These are phyloP conservation scores for Akebia trifoliata DNA, from an alignment of 164 flowering plant species.

Conservation along the genomic window DNA sequence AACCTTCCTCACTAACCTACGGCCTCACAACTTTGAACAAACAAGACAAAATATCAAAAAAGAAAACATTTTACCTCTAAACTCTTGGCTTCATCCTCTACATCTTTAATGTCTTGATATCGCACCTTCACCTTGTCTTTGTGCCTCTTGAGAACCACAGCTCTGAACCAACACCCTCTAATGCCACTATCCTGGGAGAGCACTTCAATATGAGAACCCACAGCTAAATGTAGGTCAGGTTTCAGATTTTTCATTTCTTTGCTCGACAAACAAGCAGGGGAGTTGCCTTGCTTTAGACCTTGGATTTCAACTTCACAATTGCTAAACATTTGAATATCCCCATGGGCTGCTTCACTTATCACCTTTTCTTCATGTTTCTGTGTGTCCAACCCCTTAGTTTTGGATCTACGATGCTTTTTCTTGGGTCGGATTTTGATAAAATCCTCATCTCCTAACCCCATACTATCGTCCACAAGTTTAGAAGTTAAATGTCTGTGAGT, in stretches of 20 bases:
- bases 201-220: constrained; percentile 67
- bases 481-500: constrained; percentile 14
- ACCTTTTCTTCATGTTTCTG: constrained; percentile 7
- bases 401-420: constrained; percentile 37
- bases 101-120: constrained; percentile 77
- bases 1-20: too few relatives aligned
- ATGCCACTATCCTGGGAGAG: constrained; percentile 94
- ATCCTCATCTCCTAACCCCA: constrained; percentile 15
- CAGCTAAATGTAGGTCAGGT: constrained; percentile 23
- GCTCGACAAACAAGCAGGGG: constrained; percentile 16
- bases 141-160: constrained; percentile 53
- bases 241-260: constrained; percentile 14
- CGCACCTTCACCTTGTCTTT: constrained; percentile 67
- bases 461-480: constrained; percentile 12
- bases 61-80: constrained; percentile 76
- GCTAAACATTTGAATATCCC: constrained; percentile 8
- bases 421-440: constrained; percentile 27
- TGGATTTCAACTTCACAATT: constrained; percentile 9
- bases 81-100: constrained; percentile 51
- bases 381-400: constrained; percentile 15
- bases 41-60: not conserved
- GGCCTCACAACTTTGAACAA: too few relatives aligned
- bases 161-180: constrained; percentile 87
- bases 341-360: constrained; percentile 6
- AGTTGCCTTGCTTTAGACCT: constrained; percentile 11